Evolutionary conservation across 2,329 filamentous ascomycete species (phyloP).

Genomic region (Coniochaeta sp.): DNA sequence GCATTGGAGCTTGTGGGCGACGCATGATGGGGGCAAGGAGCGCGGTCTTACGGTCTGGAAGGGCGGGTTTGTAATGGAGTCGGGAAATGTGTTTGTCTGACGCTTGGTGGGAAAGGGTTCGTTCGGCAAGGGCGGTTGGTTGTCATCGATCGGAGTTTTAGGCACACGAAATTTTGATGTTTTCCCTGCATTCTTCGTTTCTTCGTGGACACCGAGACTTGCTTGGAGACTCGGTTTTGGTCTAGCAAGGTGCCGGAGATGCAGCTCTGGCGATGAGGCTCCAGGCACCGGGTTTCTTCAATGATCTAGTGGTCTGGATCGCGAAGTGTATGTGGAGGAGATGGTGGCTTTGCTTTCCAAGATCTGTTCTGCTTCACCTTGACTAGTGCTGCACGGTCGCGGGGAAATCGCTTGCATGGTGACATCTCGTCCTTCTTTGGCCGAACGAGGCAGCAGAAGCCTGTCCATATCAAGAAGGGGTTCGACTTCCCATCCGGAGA

Average conservation of each 20-base stretch:
- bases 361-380: not conserved
- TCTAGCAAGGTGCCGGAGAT: no score
- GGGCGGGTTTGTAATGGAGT: not conserved
- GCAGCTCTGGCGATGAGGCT: not conserved
- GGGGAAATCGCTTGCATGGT: not conserved
- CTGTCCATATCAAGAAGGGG: no score
- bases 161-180: not conserved
- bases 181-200: not conserved
- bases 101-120: not conserved
- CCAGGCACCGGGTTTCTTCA: not conserved
- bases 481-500: not conserved
- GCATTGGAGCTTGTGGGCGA: constrained; percentile 44
- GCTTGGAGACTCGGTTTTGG: no score
- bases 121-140: not conserved
- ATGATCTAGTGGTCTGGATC: not conserved
- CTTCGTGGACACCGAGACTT: not conserved
- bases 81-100: not conserved
- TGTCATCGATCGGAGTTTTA: not conserved
- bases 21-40: constrained; percentile 25
- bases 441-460: not conserved
- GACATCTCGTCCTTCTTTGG: not conserved
- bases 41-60: not conserved
- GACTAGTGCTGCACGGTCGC: not conserved
- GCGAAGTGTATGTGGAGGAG: not conserved
- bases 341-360: not conserved